A percentile compares a stretch with the other conserved stretches of the same genome.
Conservation (phyloP, 2,329 filamentous ascomycete species). For the Sporothrix brunneoviolacea region DNA sequence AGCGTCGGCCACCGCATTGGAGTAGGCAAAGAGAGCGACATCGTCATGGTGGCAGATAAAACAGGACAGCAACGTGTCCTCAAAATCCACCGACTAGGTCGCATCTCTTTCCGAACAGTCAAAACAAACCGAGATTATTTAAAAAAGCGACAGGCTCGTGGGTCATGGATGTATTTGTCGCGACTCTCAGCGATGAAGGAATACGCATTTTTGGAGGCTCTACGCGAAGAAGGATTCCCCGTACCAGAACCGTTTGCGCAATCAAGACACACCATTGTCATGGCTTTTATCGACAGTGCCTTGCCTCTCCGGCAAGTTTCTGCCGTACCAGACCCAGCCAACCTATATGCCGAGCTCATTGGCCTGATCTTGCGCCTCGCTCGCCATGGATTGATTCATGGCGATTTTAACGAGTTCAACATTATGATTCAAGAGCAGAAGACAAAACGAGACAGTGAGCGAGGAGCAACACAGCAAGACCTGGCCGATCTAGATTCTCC, state of each 20-base stretch:
- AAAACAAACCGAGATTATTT: conserved; percentile 96
- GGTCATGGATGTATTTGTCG: conserved; percentile 98
- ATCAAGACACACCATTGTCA: conserved; percentile 91
- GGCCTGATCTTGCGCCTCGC: conserved; percentile 78
- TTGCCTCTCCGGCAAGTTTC: conserved; percentile 87
- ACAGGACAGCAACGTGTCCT: conserved; percentile 72
- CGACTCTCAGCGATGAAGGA: conserved; percentile 89
- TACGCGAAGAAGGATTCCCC: conserved; percentile 76
- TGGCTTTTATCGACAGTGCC: conserved; percentile 89
- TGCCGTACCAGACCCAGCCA: conserved; percentile 71
- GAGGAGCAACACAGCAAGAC: too few species aligned
- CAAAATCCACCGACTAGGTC: conserved; percentile 91
- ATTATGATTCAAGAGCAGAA: conserved; percentile 79
- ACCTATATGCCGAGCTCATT: conserved; percentile 88
- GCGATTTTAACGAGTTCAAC: conserved; percentile 99
- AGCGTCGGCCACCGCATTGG: conserved; percentile 92
- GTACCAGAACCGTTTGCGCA: conserved; percentile 85
- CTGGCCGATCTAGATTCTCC: too few species aligned
- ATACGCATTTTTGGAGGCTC: conserved; percentile 85
- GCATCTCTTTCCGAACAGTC: conserved; percentile 94
- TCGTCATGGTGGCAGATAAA: conserved; percentile 83
- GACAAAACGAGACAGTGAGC: conserved; percentile 50
- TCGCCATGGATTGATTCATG: conserved; percentile 84
- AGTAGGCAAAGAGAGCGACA: conserved; percentile 96
- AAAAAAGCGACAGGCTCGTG: conserved; percentile 60